Base-by-base conservation (phyloP, 2,329 filamentous ascomycete species). In the Penicillium sp. region DNA sequence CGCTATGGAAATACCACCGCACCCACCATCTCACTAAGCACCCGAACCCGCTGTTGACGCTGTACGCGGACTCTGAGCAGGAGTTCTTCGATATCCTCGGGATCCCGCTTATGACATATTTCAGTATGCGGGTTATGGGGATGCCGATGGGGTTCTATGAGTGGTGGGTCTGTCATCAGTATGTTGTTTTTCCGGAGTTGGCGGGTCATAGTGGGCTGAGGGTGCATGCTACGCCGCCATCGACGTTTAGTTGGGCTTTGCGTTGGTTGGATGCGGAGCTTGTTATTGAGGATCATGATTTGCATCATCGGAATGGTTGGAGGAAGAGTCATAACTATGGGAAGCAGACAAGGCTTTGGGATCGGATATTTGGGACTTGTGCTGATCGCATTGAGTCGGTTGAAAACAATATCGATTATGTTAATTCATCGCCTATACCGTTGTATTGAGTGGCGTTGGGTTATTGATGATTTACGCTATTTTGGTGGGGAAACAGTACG, bases 291-390 rank as follows among this genome's bases (percentile, higher is more conserved):
- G 65, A 67, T 40, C 65, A 67, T 41, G 63, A 67, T 48, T 43
- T 67, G 41, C 65, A 67, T 48, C 65, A 67, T 49, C 63, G 65
- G 11, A 66, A 66, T 56, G 65, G 65, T 2, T 66, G 63, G 65
- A 66, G 62, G 56, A 65, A 65, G 57, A 65, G 62, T 36, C 55
- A 66, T 42, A 67, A 67, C 28, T 67, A 67, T 40, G 64, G 64
- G 28, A 67, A 67, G 50, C 63, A 67, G 56, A 67, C 65, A 8
- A 58, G 65, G 38, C 57, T 67, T 30, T 67, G 65, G 63, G 65
- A 67, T 44, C 61, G 63, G 8, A 50, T 67, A 5, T 67, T 67
- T 41, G 64, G 62, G 6, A 67, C 65, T 10, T 67, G 61, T 53
- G 56, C 55, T 51, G 63, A 66, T 47, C 62, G 65, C 1, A 58